Conservation (phyloP, 306 rosid species). For the Neltuma alba region DNA sequence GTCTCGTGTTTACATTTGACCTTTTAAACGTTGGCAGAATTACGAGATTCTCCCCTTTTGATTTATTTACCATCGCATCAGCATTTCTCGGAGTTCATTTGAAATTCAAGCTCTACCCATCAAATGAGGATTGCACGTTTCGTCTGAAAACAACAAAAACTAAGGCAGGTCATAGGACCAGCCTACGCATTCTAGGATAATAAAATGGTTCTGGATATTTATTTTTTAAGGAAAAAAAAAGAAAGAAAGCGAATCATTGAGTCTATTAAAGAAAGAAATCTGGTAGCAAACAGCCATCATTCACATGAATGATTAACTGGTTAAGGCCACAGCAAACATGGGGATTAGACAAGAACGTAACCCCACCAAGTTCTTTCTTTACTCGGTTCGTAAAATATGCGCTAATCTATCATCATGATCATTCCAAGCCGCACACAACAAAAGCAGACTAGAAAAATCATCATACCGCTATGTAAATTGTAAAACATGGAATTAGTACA, state of each 20-base stretch:
- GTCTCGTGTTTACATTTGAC: not conserved
- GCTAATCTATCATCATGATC: slow-evolving; percentile 30
- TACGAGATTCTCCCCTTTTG: no score
- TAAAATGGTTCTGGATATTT: slow-evolving; percentile 24
- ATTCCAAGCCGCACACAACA: slow-evolving; percentile 22
- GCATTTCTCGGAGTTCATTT: not conserved
- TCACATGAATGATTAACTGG: slow-evolving; percentile 43
- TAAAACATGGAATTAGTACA: slow-evolving; percentile 43
- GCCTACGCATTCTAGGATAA: not conserved
- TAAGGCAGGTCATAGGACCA: slow-evolving; percentile 37
- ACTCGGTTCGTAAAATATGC: slow-evolving; percentile 15
- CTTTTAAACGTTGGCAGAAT: not conserved
- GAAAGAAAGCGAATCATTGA: slow-evolving; percentile 27
- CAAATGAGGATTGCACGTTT: not conserved
- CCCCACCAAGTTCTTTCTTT: slow-evolving; percentile 41
- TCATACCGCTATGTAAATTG: slow-evolving; percentile 15
- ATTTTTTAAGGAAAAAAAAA: not conserved
- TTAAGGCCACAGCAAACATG: slow-evolving; percentile 36
- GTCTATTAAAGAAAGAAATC: slow-evolving; percentile 30
- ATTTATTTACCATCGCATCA: no score
- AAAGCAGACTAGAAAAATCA: not conserved
- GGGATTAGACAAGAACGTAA: slow-evolving; percentile 35
- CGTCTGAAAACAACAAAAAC: not conserved
- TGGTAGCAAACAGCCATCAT: slow-evolving; percentile 32
- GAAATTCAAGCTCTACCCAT: not conserved